These are phyloP conservation scores for Mytilinidion resinicola DNA, from an alignment of 495 filamentous ascomycete genomes.

Conservation along the genomic window DNA sequence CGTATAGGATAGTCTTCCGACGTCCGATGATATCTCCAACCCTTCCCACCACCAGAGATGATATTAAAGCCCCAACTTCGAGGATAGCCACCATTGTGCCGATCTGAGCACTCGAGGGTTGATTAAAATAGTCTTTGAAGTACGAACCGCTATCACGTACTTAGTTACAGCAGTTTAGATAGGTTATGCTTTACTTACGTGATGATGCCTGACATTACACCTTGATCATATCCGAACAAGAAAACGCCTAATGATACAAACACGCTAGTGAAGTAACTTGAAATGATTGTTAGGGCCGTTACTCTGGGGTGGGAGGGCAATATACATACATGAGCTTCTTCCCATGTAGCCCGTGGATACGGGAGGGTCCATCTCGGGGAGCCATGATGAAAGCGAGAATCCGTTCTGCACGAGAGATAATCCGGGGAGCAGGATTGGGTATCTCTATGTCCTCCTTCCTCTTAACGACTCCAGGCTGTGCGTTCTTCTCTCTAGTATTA, in stretches of 20 bases:
- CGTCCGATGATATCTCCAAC: constrained; percentile 90
- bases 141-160: constrained; percentile 57
- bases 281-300: constrained; percentile 4
- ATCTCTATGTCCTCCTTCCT: constrained; percentile 72
- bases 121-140: constrained; percentile 87
- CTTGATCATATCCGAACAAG: constrained; percentile 97
- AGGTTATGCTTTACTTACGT: constrained; percentile 56
- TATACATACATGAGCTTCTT: constrained; percentile 79
- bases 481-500: constrained; percentile 28
- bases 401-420: constrained; percentile 57
- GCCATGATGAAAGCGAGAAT: constrained; percentile 78
- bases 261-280: constrained; percentile 92
- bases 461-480: constrained; percentile 48
- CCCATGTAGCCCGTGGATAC: constrained; percentile 86
- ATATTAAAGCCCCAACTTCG: constrained; percentile 86
- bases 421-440: constrained; percentile 59
- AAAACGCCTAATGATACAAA: constrained; percentile 98
- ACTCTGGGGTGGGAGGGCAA: background rate
- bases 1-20: constrained; percentile 86
- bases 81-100: constrained; percentile 96
- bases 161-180: constrained; percentile 3
- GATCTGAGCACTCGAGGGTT: constrained; percentile 75
- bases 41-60: constrained; percentile 80
- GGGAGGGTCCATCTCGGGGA: constrained; percentile 55
- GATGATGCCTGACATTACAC: constrained; percentile 99